Percentiles rank a stretch among this genome's conserved stretches.
These are phyloP conservation scores for Orbilia ellipsospora DNA, from an alignment of 2,329 filamentous ascomycete species.

Conservation along the genomic window DNA sequence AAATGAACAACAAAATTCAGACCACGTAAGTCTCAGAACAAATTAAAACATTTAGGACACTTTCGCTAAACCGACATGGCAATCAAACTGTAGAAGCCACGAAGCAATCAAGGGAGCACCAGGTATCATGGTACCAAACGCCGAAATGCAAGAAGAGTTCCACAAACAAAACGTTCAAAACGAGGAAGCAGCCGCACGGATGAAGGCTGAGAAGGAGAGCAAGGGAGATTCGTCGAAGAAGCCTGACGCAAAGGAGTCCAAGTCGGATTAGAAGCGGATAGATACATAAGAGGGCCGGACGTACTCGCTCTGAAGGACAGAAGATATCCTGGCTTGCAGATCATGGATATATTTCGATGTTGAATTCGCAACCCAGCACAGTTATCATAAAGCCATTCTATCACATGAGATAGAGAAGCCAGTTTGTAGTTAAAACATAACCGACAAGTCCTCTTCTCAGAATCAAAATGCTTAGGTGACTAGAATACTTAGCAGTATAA, in stretches of 20 bases:
- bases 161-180: slow-evolving; percentile 12
- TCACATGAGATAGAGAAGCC: too few relatives aligned
- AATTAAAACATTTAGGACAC: neutral
- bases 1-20: slow-evolving; percentile 1
- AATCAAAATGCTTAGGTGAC: too few relatives aligned
- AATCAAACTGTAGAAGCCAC: neutral
- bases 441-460: too few relatives aligned
- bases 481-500: too few relatives aligned
- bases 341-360: too few relatives aligned
- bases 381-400: too few relatives aligned
- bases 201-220: slow-evolving; percentile 14
- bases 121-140: slow-evolving; percentile 23
- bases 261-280: slow-evolving; percentile 14
- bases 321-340: too few relatives aligned
- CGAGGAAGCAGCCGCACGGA: slow-evolving; percentile 11
- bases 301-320: too few relatives aligned
- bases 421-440: too few relatives aligned
- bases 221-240: slow-evolving; percentile 21
- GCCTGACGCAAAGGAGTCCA: slow-evolving; percentile 15
- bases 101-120: slow-evolving; percentile 29
- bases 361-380: too few relatives aligned
- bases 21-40: neutral
- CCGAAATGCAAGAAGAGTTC: slow-evolving; percentile 34
- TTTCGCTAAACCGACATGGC: slow-evolving; percentile 1
- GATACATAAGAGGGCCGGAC: too few relatives aligned